Evolutionary conservation across 2,329 filamentous ascomycete species (phyloP), one percentile per base, ranked within the genome.

Genomic region (Stagonosporopsis tanaceti): DNA sequence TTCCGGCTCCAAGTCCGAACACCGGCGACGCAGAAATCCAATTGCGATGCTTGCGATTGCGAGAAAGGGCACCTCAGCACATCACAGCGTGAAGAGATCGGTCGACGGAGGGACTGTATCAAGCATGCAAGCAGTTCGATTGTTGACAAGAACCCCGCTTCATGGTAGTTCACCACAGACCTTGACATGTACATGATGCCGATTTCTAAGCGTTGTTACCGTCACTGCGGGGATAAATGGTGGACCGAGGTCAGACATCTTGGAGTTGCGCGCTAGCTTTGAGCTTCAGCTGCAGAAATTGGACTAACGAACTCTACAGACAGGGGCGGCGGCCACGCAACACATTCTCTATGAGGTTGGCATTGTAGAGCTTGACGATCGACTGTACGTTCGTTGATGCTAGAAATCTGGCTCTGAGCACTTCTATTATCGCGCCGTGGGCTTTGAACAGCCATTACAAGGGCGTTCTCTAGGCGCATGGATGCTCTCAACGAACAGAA

Each of bases 191-290:
- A 44, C 17, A 15, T 59, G 50, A 65, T 67, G 60, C 53, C 59
- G 66, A 66, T 70, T 73, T 58, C 59, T 66, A 65, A 71, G 65
- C 67, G 48, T 59, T 51, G 58, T 47, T 62, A 24, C 54, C 59
- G 57, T 52, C 34, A 48, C 56, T 65, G 65, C 67, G 68, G 70
- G 67, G 67, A 70, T 59, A 50, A 27, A 9, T 32, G 22, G 53
- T 35, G 44, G 65, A 56, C 69, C 70, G 69, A 73, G 69, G 69
- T 71, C 65, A 64, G 52, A 47, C 32, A 59, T 53, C 37, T 35
- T 44, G 39, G 25, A 53, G 44, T 46, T 6, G 25, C 30, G 38
- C 38, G 39, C 48, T 57, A 57, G 39, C 15, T 41, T 38, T n/a
- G 11, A 50, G 28, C 39, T 40, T 52, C 17, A 39, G 6, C 34